phyloP scores from a whole-genome alignment of 202 grass and related monocot genomes.

The Schoenoplectus tabernaemontani region DNA sequence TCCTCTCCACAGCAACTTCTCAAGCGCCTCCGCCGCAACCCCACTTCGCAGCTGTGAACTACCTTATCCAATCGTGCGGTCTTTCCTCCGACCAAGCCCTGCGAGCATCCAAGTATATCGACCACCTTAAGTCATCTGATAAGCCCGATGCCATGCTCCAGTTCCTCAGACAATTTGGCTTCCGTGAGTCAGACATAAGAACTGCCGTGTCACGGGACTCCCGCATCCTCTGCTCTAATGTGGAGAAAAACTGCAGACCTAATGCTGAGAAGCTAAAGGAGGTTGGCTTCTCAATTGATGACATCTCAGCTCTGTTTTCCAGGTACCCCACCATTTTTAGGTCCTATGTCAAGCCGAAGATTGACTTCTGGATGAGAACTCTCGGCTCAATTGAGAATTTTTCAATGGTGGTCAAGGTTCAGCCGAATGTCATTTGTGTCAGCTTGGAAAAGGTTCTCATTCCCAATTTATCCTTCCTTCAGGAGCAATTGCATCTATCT shows the following conservation, averaged over 20 bases:
- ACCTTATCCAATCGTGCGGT: constrained; percentile 37
- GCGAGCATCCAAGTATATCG: constrained; percentile 12
- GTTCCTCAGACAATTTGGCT: constrained; percentile 16
- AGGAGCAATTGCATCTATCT: constrained; percentile 21
- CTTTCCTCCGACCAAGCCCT: constrained; percentile 27
- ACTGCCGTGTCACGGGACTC: background rate
- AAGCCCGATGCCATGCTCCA: constrained; percentile 28
- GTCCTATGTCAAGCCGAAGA: background rate
- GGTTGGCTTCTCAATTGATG: constrained; percentile 12
- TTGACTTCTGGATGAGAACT: constrained; percentile 25
- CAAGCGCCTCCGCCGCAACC: background rate
- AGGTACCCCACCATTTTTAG: background rate
- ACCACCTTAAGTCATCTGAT: constrained; percentile 17
- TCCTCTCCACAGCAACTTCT: background rate
- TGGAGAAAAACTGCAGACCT: constrained; percentile 22
- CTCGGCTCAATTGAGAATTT: constrained; percentile 30
- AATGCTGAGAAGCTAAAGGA: constrained; percentile 8
- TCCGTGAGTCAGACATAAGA: constrained; percentile 10
- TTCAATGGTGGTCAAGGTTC: background rate
- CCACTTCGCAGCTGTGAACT: constrained; percentile 21
- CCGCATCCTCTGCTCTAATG: constrained; percentile 18
- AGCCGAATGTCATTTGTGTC: background rate
- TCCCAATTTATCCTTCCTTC: constrained; percentile 35
- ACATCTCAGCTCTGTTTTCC: constrained; percentile 23
- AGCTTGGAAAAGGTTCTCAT: constrained; percentile 19